Conservation (phyloP, 768 basidiomycete species). For the Auricularia auricula-judae region DNA sequence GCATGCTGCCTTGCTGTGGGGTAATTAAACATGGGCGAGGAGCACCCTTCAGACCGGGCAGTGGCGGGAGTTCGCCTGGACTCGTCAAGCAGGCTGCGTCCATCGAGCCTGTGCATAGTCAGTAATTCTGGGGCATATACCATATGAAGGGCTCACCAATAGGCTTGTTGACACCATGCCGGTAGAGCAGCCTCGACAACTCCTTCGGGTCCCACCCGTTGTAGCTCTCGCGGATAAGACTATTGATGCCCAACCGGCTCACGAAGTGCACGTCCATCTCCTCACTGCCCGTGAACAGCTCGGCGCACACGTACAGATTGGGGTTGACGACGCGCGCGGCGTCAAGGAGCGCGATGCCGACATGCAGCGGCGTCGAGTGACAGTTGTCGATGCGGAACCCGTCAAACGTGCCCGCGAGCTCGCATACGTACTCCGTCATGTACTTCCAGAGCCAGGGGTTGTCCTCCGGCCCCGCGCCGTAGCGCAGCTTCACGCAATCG, state of each 20-base stretch:
- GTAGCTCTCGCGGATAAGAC: slow-evolving; percentile 87
- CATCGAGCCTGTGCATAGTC: slow-evolving; percentile 64
- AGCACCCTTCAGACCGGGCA: slow-evolving; percentile 76
- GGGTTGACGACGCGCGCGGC: slow-evolving; percentile 81
- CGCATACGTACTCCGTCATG: slow-evolving; percentile 75
- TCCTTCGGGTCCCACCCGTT: slow-evolving; percentile 88
- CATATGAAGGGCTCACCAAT: slow-evolving; percentile 46
- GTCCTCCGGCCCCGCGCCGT: slow-evolving; percentile 64
- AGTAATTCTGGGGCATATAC: background rate
- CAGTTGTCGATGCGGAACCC: slow-evolving; percentile 99
- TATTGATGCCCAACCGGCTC: slow-evolving; percentile 84
- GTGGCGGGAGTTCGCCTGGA: slow-evolving; percentile 54
- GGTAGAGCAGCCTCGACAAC: slow-evolving; percentile 75
- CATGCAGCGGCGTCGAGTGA: slow-evolving; percentile 91
- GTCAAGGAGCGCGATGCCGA: slow-evolving; percentile 94
- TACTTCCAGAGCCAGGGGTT: slow-evolving; percentile 94
- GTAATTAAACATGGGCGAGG: slow-evolving; percentile 61
- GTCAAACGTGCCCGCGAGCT: slow-evolving; percentile 75
- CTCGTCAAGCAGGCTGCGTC: slow-evolving; percentile 75
- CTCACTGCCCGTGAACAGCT: slow-evolving; percentile 92
- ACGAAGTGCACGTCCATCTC: slow-evolving; percentile 91
- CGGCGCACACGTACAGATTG: slow-evolving; percentile 92
- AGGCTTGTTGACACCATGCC: slow-evolving; percentile 87
- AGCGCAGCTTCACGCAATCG: slow-evolving; percentile 97
- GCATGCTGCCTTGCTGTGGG: slow-evolving; percentile 73